Evolutionary conservation across 1,284 basidiomycete species (phyloP).

Genomic region (Malassezia obtusa): DNA sequence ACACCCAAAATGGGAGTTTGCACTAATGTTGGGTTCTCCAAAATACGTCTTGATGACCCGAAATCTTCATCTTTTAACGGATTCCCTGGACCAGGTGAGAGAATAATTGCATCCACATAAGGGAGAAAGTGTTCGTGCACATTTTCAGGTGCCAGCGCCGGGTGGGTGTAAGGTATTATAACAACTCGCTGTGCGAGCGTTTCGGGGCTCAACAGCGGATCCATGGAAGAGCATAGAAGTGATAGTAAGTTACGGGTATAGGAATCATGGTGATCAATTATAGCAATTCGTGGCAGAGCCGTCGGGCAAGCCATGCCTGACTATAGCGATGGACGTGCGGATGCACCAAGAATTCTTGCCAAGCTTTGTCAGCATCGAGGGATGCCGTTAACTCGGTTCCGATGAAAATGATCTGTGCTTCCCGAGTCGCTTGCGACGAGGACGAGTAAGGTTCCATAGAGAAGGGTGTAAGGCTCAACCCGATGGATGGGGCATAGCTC

Average conservation of each 20-base stretch:
- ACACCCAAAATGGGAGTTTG: slow-evolving; percentile 70
- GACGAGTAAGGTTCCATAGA: too few species aligned
- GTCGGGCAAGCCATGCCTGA: background rate
- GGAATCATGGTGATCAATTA: slow-evolving; percentile 45
- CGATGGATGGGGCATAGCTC: too few species aligned
- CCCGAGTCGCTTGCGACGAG: too few species aligned
- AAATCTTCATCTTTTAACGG: slow-evolving; percentile 34
- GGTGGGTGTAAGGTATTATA: slow-evolving; percentile 39
- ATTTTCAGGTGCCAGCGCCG: slow-evolving; percentile 19
- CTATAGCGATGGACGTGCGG: background rate
- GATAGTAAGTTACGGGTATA: slow-evolving; percentile 45
- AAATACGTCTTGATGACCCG: slow-evolving; percentile 28
- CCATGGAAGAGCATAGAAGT: slow-evolving; percentile 19
- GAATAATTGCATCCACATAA: slow-evolving; percentile 39
- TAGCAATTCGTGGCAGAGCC: slow-evolving; percentile 33
- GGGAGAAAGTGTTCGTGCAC: slow-evolving; percentile 30
- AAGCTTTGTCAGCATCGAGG: slow-evolving; percentile 7
- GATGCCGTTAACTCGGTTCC: too few species aligned
- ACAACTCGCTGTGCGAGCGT: slow-evolving; percentile 23
- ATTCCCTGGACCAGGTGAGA: slow-evolving; percentile 41
- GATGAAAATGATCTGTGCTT: too few species aligned
- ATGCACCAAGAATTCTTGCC: background rate
- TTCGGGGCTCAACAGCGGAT: background rate
- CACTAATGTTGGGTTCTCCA: slow-evolving; percentile 20
- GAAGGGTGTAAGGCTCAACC: too few species aligned